Evolutionary conservation across 768 basidiomycete species (phyloP), one percentile per base, ranked within the genome.

Genomic region (Steccherinum ochraceum): DNA sequence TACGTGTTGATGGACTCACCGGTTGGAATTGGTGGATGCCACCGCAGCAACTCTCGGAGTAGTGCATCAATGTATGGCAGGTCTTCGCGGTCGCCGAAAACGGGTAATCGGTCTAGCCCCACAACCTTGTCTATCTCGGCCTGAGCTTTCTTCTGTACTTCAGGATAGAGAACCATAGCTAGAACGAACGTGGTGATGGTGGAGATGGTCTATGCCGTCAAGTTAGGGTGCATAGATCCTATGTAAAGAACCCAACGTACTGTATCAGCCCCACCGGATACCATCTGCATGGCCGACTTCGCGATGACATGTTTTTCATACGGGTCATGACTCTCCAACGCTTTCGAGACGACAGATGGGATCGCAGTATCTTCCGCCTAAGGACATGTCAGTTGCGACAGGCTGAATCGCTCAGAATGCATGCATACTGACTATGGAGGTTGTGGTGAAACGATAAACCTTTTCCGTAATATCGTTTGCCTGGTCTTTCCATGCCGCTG

Each of bases 81-180:
- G n/a, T 47, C 26, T 3, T 2, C 18, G 10, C 56, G 52, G 48
- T 66, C 64, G 5, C 11, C 47, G 26, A 60, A 57, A 16, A 53
- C 49, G 3, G 67, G 67, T 12, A 67, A 59, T 4, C 66, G 56
- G 45, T 54, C 59, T 12, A 46, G 23, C 12, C 63, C 64, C 2
- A 65, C 52, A 4, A 65, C 57, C 5, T 23, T 24, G 48, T 66
- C 66, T 24, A 68, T 54, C 51, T 66, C 63, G 20, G 24, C 60
- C 48, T 66, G 66, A 0, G 64, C 63, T 18, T 51, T 53, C 11
- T 25, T 40, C 41, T 65, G 64, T 3, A 61, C 54, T 2, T 60
- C 59, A 7, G 64, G 64, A 49, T 56, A 50, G 19, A 61, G 56
- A 2, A 60, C 53, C 64, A 65, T 67, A 1, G 66, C 67, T 3